Evolutionary conservation across 108 stramenopile species (phyloP).

Genomic region (Cylindrotheca fusiformis): DNA sequence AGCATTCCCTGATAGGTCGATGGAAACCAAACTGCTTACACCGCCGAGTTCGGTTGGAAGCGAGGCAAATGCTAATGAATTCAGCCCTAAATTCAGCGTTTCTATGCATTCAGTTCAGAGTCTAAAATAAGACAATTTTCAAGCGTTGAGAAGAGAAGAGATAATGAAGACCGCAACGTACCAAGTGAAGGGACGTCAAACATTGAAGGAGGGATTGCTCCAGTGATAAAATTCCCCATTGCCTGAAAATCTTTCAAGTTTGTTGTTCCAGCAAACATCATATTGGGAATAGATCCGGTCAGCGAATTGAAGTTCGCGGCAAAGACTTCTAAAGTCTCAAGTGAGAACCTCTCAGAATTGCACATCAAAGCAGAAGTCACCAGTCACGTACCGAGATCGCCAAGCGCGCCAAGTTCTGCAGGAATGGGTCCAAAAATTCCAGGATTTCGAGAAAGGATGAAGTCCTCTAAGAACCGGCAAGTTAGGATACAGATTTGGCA

Average conservation of each 20-base stretch:
- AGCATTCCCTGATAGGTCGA: neutral
- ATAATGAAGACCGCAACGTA: too few species aligned
- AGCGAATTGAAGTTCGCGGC: constrained; percentile 7
- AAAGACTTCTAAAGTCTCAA: constrained; percentile 12
- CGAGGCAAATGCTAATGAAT: neutral
- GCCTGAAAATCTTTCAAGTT: constrained; percentile 29
- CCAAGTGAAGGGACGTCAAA: constrained; percentile 21
- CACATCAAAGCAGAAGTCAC: too few species aligned
- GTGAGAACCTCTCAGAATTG: too few species aligned
- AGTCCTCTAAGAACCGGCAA: neutral
- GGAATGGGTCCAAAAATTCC: constrained; percentile 18
- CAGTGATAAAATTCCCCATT: constrained; percentile 17
- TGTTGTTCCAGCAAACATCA: constrained; percentile 12
- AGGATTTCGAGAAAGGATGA: neutral
- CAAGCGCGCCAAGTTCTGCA: constrained; percentile 26
- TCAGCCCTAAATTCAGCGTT: constrained; percentile 19
- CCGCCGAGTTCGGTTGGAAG: neutral
- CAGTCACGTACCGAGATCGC: neutral
- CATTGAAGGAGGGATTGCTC: constrained; percentile 8
- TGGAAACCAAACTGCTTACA: neutral
- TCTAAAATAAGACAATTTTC: too few species aligned
- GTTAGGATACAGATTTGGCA: too few species aligned
- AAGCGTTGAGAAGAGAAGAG: too few species aligned
- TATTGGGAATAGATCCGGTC: constrained; percentile 39
- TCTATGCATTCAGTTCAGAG: too few species aligned